These are phyloP conservation scores for Omphalea diandra DNA, from an alignment of 441 rosid genomes.

Conservation along the genomic window DNA sequence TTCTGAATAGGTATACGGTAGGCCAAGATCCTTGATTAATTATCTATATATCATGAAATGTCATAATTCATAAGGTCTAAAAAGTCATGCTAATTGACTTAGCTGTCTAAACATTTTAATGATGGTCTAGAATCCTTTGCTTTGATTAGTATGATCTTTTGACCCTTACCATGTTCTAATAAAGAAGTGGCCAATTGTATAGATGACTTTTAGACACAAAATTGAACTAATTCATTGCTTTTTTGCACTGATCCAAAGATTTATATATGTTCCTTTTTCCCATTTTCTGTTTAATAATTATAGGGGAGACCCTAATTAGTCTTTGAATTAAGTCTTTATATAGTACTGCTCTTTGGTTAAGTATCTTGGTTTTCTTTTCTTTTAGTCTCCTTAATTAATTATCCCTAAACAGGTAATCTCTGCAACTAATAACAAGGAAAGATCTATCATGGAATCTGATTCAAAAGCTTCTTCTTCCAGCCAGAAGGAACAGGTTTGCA, in stretches of 20 bases:
- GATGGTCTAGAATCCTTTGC: neutral
- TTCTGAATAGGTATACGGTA: no score
- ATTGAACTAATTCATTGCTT: neutral
- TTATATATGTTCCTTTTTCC: neutral
- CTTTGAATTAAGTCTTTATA: neutral
- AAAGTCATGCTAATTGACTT: conserved; percentile 18
- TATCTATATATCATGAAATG: neutral
- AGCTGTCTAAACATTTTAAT: neutral
- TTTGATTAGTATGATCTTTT: conserved; percentile 7
- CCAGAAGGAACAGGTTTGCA: conserved; percentile 32
- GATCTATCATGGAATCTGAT: conserved; percentile 29
- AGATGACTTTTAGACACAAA: neutral
- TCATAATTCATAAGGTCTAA: conserved; percentile 6
- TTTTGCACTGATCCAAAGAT: neutral
- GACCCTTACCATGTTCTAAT: neutral
- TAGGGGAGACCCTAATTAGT: neutral
- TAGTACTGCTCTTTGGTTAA: neutral
- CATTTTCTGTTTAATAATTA: neutral
- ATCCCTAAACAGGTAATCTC: conserved; percentile 17
- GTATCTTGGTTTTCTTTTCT: neutral
- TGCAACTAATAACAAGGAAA: conserved; percentile 18
- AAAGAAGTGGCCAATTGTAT: neutral
- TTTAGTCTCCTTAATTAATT: neutral
- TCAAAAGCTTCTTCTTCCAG: conserved; percentile 37
- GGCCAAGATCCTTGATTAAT: neutral